phyloP scores from a whole-genome alignment of 2,329 filamentous ascomycete genomes.

The Penicillium sp. region DNA sequence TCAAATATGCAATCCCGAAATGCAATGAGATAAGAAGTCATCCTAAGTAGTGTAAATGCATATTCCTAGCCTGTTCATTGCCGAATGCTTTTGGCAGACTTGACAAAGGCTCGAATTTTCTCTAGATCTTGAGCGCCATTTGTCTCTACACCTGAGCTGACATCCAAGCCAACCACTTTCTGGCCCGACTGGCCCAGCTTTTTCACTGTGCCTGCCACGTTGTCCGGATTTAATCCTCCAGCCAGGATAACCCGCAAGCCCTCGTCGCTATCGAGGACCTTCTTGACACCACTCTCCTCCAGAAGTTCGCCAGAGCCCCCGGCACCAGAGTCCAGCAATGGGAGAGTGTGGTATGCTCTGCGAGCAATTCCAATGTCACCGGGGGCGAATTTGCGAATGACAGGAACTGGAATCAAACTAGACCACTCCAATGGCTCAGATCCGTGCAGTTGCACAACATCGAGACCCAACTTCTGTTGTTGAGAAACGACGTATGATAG shows the following conservation, averaged over 20 bases:
- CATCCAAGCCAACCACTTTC: conserved; percentile 79
- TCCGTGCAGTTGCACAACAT: conserved; percentile 90
- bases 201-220: conserved; percentile 66
- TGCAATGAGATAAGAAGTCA: conserved; percentile 2
- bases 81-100: conserved; percentile 61
- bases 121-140: conserved; percentile 75
- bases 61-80: conserved; percentile 14
- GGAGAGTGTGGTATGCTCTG: conserved; percentile 77
- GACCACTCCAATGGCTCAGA: conserved; percentile 92
- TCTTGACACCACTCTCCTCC: conserved; percentile 67
- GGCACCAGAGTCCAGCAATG: conserved; percentile 81
- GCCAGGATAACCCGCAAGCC: conserved; percentile 77
- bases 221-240: conserved; percentile 77
- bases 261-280: conserved; percentile 62
- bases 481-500: conserved; percentile 77
- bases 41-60: not conserved
- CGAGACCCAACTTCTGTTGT: conserved; percentile 71
- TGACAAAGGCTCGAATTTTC: conserved; percentile 78
- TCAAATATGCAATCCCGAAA: not conserved
- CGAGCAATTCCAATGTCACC: conserved; percentile 67
- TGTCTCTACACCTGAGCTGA: conserved; percentile 89
- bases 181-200: conserved; percentile 59
- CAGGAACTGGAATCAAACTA: conserved; percentile 81
- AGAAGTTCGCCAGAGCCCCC: conserved; percentile 78
- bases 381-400: conserved; percentile 81